These are phyloP conservation scores for Ophiostoma himal-ulmi DNA, from an alignment of 2,329 filamentous ascomycete species.

Conservation along the genomic window DNA sequence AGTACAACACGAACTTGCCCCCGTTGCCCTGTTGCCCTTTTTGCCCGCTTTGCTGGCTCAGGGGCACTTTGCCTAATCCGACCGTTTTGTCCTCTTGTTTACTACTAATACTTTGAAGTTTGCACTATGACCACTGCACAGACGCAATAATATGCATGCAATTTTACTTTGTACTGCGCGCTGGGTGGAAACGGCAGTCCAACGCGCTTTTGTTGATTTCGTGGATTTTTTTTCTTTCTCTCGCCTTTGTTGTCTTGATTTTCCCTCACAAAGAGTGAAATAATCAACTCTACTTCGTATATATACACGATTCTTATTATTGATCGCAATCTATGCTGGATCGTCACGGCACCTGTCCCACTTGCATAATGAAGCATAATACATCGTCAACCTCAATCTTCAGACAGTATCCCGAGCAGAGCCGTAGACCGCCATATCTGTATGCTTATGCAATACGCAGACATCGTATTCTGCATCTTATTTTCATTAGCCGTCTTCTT, in stretches of 20 bases:
- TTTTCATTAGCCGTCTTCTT: too few species aligned
- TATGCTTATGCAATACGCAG: neutral
- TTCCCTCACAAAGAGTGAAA: neutral
- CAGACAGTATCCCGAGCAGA: too few species aligned
- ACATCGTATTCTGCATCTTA: neutral
- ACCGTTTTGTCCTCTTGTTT: neutral
- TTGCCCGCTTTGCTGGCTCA: constrained; percentile 3
- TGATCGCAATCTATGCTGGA: too few species aligned
- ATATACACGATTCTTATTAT: too few species aligned
- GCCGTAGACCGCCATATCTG: neutral
- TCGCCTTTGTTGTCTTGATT: neutral
- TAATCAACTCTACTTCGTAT: too few species aligned
- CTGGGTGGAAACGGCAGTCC: neutral
- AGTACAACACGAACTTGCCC: neutral
- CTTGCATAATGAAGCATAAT: too few species aligned
- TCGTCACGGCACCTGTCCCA: too few species aligned
- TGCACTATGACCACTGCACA: neutral
- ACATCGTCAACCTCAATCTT: too few species aligned
- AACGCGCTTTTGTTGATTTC: neutral
- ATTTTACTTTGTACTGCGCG: neutral
- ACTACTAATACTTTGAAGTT: neutral
- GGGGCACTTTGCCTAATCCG: constrained; percentile 9
- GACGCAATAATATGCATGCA: neutral
- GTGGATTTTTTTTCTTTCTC: neutral
- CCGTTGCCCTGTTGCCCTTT: constrained; percentile 7